Evolutionary conservation across 352 stramenopile genomes (phyloP), one percentile per base, ranked within the genome.

Genomic region (Pythium graminicola): DNA sequence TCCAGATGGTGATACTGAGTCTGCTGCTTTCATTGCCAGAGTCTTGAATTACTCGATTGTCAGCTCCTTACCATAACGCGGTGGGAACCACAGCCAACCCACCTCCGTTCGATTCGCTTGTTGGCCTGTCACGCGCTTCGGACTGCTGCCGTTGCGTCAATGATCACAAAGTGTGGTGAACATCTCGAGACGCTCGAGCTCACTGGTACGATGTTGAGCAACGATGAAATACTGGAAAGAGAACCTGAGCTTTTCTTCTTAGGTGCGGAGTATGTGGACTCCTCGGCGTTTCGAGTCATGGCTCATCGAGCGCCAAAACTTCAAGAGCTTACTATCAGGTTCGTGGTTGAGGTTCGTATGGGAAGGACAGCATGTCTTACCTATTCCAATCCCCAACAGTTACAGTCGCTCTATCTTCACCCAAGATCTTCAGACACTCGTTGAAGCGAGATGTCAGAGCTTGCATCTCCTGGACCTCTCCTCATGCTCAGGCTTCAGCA

Each of bases 31-130:
- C 29, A 16, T 22, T 53, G 17, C 14, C 16, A 89, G 77, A 81
- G 45, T 32, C 48, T 89, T 27, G 72, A 86, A 56, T 46, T 85
- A 13, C 57, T 85, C 22, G 72, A 86, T 49, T 89, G 75, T 31
- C 62, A 76, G 2, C 63, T 58, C 2, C 57, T 87, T 26, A 67
- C 61, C 6, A 50, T 88, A n/a, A 64, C 55, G 19, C 57, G 64
- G 6, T 85, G 75, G 77, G 60, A 62, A 2, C 8, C 59, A 57
- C 50, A 50, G 38, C 1, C 49, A 61, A 29, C 32, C 20, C 17
- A 38, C 16, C 49, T 89, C 31, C 60, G 60, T 8, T 62, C 72
- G 17, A 57, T 86, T 38, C 66, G 58, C 50, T 56, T 89, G 4
- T 65, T 81, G 13, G 75, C 64, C 17, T 86, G 75, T 51, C 72